These are phyloP conservation scores for Lipomyces chichibuensis DNA, from an alignment of 805 yeast genomes.

Conservation along the genomic window DNA sequence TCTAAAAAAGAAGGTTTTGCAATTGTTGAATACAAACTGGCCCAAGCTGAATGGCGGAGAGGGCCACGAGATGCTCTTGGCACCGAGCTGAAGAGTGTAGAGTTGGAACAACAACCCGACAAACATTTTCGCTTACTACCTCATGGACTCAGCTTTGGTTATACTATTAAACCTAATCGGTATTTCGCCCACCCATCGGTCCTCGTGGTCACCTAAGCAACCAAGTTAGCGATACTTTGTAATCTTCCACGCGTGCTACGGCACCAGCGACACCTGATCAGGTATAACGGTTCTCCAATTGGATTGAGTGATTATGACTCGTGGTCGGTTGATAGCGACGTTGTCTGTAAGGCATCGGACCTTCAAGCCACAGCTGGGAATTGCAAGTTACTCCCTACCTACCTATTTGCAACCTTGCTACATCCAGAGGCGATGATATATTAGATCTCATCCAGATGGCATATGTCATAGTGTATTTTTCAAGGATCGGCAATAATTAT, in stretches of 20 bases:
- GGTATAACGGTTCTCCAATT: background rate
- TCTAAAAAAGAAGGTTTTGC: too few relatives aligned
- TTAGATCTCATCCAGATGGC: background rate
- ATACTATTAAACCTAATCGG: background rate
- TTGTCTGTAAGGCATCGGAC: background rate
- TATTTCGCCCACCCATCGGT: too few relatives aligned
- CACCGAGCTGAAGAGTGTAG: too few relatives aligned
- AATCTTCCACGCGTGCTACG: background rate
- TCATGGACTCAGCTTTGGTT: too few relatives aligned
- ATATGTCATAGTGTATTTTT: background rate
- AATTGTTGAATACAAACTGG: too few relatives aligned
- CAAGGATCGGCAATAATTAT: background rate
- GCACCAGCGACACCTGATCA: background rate
- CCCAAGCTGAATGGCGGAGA: too few relatives aligned
- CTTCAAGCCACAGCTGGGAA: background rate
- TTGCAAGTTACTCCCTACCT: background rate
- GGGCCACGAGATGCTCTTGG: too few relatives aligned
- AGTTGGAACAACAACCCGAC: too few relatives aligned
- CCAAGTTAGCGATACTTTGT: background rate
- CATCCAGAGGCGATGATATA: background rate
- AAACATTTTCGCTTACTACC: too few relatives aligned
- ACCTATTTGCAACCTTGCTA: background rate
- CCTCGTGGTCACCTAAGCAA: background rate
- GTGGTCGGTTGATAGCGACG: background rate
- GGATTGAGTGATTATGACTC: background rate